Percentiles rank a stretch among this genome's conserved stretches.
phyloP scores from a whole-genome alignment of 352 stramenopile species.

The Globisporangium mamillatum region DNA sequence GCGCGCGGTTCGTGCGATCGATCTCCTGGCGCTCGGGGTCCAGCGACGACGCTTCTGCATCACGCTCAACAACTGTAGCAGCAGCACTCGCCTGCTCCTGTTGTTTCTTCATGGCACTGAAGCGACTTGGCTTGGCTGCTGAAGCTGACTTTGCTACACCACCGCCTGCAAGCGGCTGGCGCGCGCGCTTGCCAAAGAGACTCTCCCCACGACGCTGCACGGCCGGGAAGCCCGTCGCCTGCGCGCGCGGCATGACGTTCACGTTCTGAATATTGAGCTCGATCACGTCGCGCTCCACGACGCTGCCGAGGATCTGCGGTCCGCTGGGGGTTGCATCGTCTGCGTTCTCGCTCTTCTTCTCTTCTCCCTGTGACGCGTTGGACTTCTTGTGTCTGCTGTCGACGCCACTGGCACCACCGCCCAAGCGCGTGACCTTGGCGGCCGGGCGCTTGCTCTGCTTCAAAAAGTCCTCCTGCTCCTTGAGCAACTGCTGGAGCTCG shows the following conservation, averaged over 20 bases:
- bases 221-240: conserved; percentile 58
- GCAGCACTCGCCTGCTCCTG: no score
- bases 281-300: conserved; percentile 65
- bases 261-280: conserved; percentile 34
- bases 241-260: conserved; percentile 24
- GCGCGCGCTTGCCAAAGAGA: conserved; percentile 61
- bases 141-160: neutral
- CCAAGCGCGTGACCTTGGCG: conserved; percentile 51
- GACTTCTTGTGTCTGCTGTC: neutral
- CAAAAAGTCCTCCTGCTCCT: conserved; percentile 81
- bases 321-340: conserved; percentile 15
- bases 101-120: conserved; percentile 16
- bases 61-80: neutral
- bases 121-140: conserved; percentile 21
- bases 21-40: conserved; percentile 49
- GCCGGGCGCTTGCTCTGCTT: conserved; percentile 49
- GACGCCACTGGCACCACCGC: neutral
- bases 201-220: conserved; percentile 55
- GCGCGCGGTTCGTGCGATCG: conserved; percentile 51
- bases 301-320: conserved; percentile 47
- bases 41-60: conserved; percentile 12
- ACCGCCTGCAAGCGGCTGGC: conserved; percentile 6
- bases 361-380: neutral
- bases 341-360: conserved; percentile 2
- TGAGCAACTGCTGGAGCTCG: conserved; percentile 73